Evolutionary conservation across 2,329 filamentous ascomycete genomes (phyloP), one percentile per base, ranked within the genome.

Genomic region (Diaporthe amygdali): DNA sequence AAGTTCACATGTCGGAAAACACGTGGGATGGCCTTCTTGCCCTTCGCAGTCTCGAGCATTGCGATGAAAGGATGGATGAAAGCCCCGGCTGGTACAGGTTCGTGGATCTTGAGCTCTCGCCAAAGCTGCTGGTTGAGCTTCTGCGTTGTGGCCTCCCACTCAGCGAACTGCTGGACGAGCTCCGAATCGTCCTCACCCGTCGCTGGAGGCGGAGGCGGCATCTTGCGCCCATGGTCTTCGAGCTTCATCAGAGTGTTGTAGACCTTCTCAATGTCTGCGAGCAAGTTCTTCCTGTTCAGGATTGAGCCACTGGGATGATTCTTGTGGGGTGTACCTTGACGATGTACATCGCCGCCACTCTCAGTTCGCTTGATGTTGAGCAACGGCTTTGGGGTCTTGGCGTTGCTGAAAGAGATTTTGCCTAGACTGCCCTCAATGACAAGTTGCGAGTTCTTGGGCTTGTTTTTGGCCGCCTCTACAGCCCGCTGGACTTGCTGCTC

Each of bases 401-500:
- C 94, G 78, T 99, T 99, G 86, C 96, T 98, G 84, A 98, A 99
- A 0, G 96, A 97, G 71, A 99, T 99, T 85, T 98, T 99, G 75
- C 96, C 96, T 63, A 99, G 84, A 78, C 95, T 98, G 32, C 96
- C 96, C 79, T 98, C 96, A 71, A 99, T 96, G 25, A 98, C 95
- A 10, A 99, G 88, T 80, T 98, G 95, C 78, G 97, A 97, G 79
- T 97, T 98, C 87, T 99, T 99, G 15, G 96, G 96, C 82, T 97
- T 96, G 72, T 95, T 94, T 85, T 98, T 99, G 66, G 96, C 96
- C 1, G 96, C 96, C 79, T 99, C 96, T 0, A 99, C 96, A 30
- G 96, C 96, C 70, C 96, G 92, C 80, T 98, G 96, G 15, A 99
- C 97, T 82, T 99, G 96, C 82, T 99, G 96, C 82, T 99, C 96